Percentiles rank a stretch among this genome's conserved stretches.
phyloP scores from a whole-genome alignment of 1,284 basidiomycete species.

The Ganoderma sinense region DNA sequence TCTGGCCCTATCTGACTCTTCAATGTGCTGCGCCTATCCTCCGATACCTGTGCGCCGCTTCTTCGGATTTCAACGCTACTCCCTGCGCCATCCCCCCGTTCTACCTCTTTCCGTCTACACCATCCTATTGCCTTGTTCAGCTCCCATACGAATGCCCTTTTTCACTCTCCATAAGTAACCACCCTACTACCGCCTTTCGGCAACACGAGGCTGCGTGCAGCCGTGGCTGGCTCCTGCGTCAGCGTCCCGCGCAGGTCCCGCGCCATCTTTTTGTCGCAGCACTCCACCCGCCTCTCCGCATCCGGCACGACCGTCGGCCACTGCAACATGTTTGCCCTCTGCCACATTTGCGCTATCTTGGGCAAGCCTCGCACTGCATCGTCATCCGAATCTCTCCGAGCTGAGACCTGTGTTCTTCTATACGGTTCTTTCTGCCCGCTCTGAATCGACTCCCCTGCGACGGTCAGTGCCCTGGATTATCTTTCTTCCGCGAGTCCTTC shows the following conservation, averaged over 20 bases:
- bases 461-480: not conserved
- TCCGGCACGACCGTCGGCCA: slow-evolving; percentile 17
- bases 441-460: not conserved
- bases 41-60: not conserved
- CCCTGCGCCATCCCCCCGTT: not conserved
- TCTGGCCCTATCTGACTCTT: not conserved
- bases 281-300: slow-evolving; percentile 23
- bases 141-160: slow-evolving; percentile 17
- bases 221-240: slow-evolving; percentile 7
- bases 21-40: slow-evolving; percentile 1
- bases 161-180: slow-evolving; percentile 12
- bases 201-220: slow-evolving; percentile 24
- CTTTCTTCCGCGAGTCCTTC: not conserved
- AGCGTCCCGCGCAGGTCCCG: slow-evolving; percentile 8
- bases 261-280: slow-evolving; percentile 7
- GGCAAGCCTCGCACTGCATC: not conserved
- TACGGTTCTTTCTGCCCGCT: not conserved
- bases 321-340: slow-evolving; percentile 1
- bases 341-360: slow-evolving; percentile 9
- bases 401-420: not conserved
- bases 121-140: slow-evolving; percentile 15
- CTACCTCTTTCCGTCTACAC: slow-evolving; percentile 23
- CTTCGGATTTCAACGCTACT: not conserved
- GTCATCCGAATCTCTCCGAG: not conserved
- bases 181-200: slow-evolving; percentile 1